These are phyloP conservation scores for Amylostereum chailletii DNA, from an alignment of 1,284 basidiomycete species.

Conservation along the genomic window DNA sequence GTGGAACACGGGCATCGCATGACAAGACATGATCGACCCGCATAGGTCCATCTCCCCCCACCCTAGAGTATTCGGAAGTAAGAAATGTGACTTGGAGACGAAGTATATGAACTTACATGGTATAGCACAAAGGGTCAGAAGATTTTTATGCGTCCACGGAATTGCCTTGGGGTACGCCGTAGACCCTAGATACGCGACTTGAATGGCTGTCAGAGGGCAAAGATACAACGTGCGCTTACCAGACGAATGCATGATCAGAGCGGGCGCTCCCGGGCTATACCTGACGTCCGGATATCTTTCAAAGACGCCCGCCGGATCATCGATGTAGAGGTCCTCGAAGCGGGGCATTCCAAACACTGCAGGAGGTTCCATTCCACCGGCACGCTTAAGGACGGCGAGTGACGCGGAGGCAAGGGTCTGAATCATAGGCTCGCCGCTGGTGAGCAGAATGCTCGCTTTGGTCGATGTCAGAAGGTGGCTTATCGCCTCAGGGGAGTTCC, in stretches of 20 bases:
- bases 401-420: not conserved
- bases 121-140: slow-evolving; percentile 9
- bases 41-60: slow-evolving; percentile 16
- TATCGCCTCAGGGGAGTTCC: not conserved
- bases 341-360: slow-evolving; percentile 7
- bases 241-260: not conserved
- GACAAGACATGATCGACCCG: slow-evolving; percentile 9
- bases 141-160: slow-evolving; percentile 10
- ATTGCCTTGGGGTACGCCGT: slow-evolving; percentile 17
- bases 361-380: not conserved
- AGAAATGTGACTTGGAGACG: slow-evolving; percentile 5
- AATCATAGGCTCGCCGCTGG: not conserved
- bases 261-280: not conserved
- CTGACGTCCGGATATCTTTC: not conserved
- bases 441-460: not conserved
- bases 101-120: slow-evolving; percentile 9
- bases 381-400: not conserved
- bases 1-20: slow-evolving; percentile 16
- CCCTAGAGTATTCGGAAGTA: slow-evolving; percentile 7
- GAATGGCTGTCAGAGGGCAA: no score
- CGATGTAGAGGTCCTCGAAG: not conserved
- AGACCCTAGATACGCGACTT: no score
- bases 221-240: slow-evolving; percentile 18
- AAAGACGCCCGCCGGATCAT: not conserved
- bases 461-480: not conserved